Evolutionary conservation across 2,329 filamentous ascomycete species (phyloP), one percentile per base, ranked within the genome.

Genomic region (Bertia moriformis): DNA sequence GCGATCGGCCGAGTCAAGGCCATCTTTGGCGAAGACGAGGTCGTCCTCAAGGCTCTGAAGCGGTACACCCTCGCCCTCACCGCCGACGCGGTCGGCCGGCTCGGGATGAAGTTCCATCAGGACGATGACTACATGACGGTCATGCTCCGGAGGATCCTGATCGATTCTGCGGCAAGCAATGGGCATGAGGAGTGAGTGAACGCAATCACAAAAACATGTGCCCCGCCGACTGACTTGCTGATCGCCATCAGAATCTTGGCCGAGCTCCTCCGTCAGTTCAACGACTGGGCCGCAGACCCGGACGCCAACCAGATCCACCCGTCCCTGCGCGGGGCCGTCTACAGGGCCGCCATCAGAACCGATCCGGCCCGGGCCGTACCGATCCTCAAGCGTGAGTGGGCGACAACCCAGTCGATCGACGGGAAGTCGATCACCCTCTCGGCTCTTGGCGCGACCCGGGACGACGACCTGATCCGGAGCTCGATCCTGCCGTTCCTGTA

Each of bases 371-470:
- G 71, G 39, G 65, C 76, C 14, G 84, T 86, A 47, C 70, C 82
- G 19, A 71, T 78, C 4, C 70, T 98, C 40, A 86, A 89, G 64
- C 75, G 85, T 40, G 88, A 95, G 56, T 96, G 85, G 69, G 69
- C 76, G 45, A 78, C 67, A 38, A 91, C 86, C 13, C 80, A 81
- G 39, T 85, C 87, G 5, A 78, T 95, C 27, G 91, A 96, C 51
- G 88, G 87, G 49, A 93, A 88, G 59, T 87, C 94, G 48, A 83
- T 93, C 46, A 81, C 77, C 47, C 71, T 96, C 3, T 66, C 72
- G 27, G 74, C 83, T 3, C 69, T 98, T 35, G 86, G 87, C 24
- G 74, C 78, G 29, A 77, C 83, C 15, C 78, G 80, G 49, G 74
- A 85, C 40, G 54, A 60, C 12, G 71, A 76, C 7, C 64, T 95